A percentile compares a stretch with the other conserved stretches of the same genome.
Conservation (phyloP, 495 filamentous ascomycete genomes). For the Daldinia vernicosa region DNA sequence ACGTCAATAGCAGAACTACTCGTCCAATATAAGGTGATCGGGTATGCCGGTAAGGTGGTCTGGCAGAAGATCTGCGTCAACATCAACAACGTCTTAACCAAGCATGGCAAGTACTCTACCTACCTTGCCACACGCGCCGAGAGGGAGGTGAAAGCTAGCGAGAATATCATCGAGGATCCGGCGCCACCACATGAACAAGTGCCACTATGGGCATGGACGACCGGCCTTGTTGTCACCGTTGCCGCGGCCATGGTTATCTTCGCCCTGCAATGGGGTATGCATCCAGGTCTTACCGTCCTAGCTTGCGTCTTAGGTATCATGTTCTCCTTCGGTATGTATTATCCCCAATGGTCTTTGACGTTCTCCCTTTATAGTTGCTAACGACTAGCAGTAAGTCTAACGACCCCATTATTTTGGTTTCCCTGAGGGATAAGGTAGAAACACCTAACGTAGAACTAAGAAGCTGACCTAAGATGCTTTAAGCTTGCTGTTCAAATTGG, state of each 20-base stretch:
- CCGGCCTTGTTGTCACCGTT: constrained; percentile 61
- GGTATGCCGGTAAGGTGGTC: constrained; percentile 59
- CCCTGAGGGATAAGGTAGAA: not conserved
- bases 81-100: constrained; percentile 51
- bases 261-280: constrained; percentile 68
- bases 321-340: constrained; percentile 63
- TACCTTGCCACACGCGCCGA: constrained; percentile 58
- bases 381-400: constrained; percentile 1
- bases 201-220: constrained; percentile 68
- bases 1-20: constrained; percentile 68
- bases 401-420: not conserved
- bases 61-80: constrained; percentile 57
- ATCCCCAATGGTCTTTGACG: not conserved
- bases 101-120: constrained; percentile 54
- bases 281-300: constrained; percentile 67
- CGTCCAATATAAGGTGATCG: constrained; percentile 69
- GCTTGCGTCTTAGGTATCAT: constrained; percentile 70
- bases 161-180: constrained; percentile 59
- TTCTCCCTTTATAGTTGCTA: constrained; percentile 1
- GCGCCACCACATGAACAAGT: constrained; percentile 65
- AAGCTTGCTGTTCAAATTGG: constrained; percentile 64
- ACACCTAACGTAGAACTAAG: not conserved
- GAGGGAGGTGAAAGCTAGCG: constrained; percentile 42
- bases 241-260: constrained; percentile 67
- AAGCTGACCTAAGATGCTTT: not conserved